Conservation (phyloP, 768 basidiomycete species). For the Bullera alba region DNA sequence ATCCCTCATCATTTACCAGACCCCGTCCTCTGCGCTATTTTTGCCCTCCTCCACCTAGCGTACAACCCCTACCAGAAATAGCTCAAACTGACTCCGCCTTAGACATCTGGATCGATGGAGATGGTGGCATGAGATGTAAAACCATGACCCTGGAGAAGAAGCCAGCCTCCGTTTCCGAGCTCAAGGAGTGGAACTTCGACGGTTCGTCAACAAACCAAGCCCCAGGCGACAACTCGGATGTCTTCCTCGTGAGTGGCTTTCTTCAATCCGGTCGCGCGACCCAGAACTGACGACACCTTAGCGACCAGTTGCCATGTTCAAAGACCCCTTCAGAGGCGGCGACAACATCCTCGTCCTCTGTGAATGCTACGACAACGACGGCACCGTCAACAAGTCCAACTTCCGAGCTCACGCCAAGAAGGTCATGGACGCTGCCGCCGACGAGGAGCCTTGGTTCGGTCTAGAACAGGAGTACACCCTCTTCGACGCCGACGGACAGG, state of each 20-base stretch:
- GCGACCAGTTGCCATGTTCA: conserved; percentile 93
- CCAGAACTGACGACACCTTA: conserved; percentile 6
- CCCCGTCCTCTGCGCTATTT: too few relatives aligned
- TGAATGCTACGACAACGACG: conserved; percentile 97
- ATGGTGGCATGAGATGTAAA: conserved; percentile 89
- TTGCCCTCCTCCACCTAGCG: too few relatives aligned
- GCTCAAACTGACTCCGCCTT: conserved; percentile 9
- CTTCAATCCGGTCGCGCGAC: neutral
- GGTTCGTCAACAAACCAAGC: conserved; percentile 97
- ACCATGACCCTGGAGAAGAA: conserved; percentile 89
- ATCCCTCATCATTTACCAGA: too few relatives aligned
- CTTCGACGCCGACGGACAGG: conserved; percentile 81
- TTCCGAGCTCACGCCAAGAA: conserved; percentile 89
- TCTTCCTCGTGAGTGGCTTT: conserved; percentile 61
- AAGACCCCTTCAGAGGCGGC: conserved; percentile 97
- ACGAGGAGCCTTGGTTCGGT: conserved; percentile 84
- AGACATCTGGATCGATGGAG: conserved; percentile 99
- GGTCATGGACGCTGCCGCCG: conserved; percentile 66
- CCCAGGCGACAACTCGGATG: conserved; percentile 88
- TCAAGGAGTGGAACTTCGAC: conserved; percentile 99
- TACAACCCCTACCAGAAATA: neutral
- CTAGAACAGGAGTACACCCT: conserved; percentile 99
- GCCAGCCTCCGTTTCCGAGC: conserved; percentile 77
- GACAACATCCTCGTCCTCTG: conserved; percentile 96
- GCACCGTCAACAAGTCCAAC: conserved; percentile 95